A percentile compares a stretch with the other conserved stretches of the same genome.
These are phyloP conservation scores for Magnolia changhungtana DNA, from an alignment of 164 flowering plant genomes.

Conservation along the genomic window DNA sequence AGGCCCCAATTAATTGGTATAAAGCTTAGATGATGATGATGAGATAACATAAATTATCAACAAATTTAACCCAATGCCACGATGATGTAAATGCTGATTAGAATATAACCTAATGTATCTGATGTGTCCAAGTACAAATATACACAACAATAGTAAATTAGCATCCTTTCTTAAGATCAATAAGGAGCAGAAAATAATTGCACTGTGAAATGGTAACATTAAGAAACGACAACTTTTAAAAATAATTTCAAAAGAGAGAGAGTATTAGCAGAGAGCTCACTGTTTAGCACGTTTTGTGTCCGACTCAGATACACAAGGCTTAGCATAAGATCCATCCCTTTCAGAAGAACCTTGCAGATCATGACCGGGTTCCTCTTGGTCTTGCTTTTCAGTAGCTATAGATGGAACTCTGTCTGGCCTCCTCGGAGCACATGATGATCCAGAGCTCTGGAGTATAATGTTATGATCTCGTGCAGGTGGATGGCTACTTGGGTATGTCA, in stretches of 20 bases:
- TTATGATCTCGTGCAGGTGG: slow-evolving; percentile 34
- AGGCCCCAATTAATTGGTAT: too few relatives aligned
- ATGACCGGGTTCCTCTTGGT: slow-evolving; percentile 29
- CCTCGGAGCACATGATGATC: slow-evolving; percentile 26
- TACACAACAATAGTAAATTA: not conserved
- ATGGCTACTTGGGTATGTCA: slow-evolving; percentile 28
- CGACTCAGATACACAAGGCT: slow-evolving; percentile 55
- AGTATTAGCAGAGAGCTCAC: slow-evolving; percentile 35
- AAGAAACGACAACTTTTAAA: not conserved
- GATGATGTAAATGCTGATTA: too few relatives aligned
- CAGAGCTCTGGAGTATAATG: slow-evolving; percentile 29
- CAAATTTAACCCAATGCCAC: too few relatives aligned
- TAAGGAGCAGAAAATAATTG: not conserved
- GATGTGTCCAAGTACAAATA: too few relatives aligned
- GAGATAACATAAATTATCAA: too few relatives aligned
- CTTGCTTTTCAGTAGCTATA: slow-evolving; percentile 38
- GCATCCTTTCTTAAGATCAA: not conserved
- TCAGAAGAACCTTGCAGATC: slow-evolving; percentile 51
- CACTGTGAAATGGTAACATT: not conserved
- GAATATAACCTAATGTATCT: too few relatives aligned
- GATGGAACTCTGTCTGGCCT: slow-evolving; percentile 37
- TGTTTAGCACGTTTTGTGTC: slow-evolving; percentile 86
- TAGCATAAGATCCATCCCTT: slow-evolving; percentile 44
- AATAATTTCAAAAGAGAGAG: not conserved
- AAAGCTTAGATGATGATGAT: too few relatives aligned